Conservation (phyloP, 2,329 filamentous ascomycete species). For the Fusarium bulbicola region DNA sequence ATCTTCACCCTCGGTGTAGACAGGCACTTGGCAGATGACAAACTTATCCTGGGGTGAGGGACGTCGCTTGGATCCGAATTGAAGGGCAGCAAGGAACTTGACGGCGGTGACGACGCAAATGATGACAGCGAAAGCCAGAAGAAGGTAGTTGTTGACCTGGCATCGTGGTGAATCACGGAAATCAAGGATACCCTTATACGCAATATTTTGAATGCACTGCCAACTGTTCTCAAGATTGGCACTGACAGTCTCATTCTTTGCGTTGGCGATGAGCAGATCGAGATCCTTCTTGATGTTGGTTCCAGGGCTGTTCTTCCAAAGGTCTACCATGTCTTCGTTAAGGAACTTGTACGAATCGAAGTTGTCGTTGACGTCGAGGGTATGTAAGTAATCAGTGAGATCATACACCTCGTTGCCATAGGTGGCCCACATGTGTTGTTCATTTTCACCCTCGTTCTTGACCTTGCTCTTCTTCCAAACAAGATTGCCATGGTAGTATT, state of each 20-base stretch:
- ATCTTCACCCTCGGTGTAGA: slow-evolving; percentile 98
- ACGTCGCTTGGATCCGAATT: slow-evolving; percentile 90
- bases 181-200: slow-evolving; percentile 84
- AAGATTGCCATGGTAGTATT: slow-evolving; percentile 87
- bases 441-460: slow-evolving; percentile 69
- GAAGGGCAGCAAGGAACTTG: slow-evolving; percentile 93
- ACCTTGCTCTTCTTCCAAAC: slow-evolving; percentile 74
- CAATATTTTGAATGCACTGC: slow-evolving; percentile 83
- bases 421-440: slow-evolving; percentile 81
- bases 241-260: slow-evolving; percentile 60
- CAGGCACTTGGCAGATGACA: slow-evolving; percentile 97
- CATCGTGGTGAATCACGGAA: slow-evolving; percentile 82
- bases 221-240: slow-evolving; percentile 70
- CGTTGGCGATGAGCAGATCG: slow-evolving; percentile 60
- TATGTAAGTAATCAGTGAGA: slow-evolving; percentile 90
- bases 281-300: slow-evolving; percentile 76
- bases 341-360: slow-evolving; percentile 74
- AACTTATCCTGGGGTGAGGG: slow-evolving; percentile 97
- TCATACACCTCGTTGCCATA: slow-evolving; percentile 84
- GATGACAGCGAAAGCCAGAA: slow-evolving; percentile 87
- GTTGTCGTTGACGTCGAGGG: slow-evolving; percentile 67
- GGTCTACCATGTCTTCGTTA: slow-evolving; percentile 69
- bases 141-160: slow-evolving; percentile 88
- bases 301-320: slow-evolving; percentile 82
- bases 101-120: slow-evolving; percentile 80